Conservation (phyloP, 2,329 filamentous ascomycete genomes). For the Tolypocladium guangdongense region DNA sequence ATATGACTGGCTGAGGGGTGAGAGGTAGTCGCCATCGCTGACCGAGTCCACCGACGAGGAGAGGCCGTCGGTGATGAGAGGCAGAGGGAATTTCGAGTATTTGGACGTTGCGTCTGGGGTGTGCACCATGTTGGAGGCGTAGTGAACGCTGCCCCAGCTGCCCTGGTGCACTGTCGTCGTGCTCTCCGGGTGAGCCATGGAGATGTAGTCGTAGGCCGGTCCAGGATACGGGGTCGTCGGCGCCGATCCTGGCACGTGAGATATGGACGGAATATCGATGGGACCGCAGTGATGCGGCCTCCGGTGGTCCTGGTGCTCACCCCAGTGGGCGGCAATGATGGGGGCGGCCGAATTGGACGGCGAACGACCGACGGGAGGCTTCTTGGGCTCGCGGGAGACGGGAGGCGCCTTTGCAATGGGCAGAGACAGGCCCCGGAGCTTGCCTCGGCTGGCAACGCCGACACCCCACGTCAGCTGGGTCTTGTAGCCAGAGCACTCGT, state of each 20-base stretch:
- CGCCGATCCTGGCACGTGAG: slow-evolving; percentile 27
- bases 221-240: slow-evolving; percentile 28
- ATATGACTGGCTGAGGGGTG: slow-evolving; percentile 46
- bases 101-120: slow-evolving; percentile 23
- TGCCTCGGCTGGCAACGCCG: slow-evolving; percentile 88
- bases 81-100: slow-evolving; percentile 33
- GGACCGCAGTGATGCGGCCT: slow-evolving; percentile 16
- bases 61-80: slow-evolving; percentile 38
- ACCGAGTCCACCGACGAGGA: slow-evolving; percentile 48
- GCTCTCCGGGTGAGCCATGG: slow-evolving; percentile 36
- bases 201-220: slow-evolving; percentile 36
- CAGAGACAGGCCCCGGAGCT: slow-evolving; percentile 79
- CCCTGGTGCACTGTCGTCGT: slow-evolving; percentile 28
- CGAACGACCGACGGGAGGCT: slow-evolving; percentile 29
- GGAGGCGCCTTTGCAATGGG: slow-evolving; percentile 52
- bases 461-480: slow-evolving; percentile 95
- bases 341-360: slow-evolving; percentile 33
- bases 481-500: slow-evolving; percentile 92
- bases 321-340: slow-evolving; percentile 16
- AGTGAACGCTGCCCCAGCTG: slow-evolving; percentile 36
- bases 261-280: slow-evolving; percentile 24
- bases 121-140: slow-evolving; percentile 28
- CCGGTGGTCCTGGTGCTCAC: slow-evolving; percentile 22
- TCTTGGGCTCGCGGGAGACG: slow-evolving; percentile 38
- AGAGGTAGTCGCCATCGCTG: slow-evolving; percentile 52